Conservation (phyloP, 495 filamentous ascomycete genomes). For the Margaritispora aquatica region DNA sequence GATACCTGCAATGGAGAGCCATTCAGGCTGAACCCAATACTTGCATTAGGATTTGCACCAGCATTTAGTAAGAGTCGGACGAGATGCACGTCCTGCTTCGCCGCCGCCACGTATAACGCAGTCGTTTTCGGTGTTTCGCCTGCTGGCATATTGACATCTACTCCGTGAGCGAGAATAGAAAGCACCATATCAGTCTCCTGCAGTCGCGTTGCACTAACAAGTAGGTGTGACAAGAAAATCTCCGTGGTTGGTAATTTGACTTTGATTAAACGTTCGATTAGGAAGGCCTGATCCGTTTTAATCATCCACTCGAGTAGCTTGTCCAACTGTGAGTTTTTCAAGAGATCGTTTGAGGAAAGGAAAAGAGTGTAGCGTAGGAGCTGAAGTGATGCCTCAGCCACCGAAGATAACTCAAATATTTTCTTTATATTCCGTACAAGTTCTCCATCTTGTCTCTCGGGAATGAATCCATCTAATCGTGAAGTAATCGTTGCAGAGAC, state of each 20-base stretch:
- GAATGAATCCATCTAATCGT: slow-evolving; percentile 1
- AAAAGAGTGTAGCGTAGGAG: slow-evolving; percentile 10
- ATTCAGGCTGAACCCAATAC: neutral
- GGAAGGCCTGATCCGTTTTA: slow-evolving; percentile 5
- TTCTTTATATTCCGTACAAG: slow-evolving; percentile 1
- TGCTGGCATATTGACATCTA: slow-evolving; percentile 6
- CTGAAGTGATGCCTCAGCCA: slow-evolving; percentile 1
- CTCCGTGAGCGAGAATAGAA: slow-evolving; percentile 1
- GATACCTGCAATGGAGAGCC: slow-evolving; percentile 8
- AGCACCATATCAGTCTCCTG: neutral
- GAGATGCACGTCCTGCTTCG: slow-evolving; percentile 1
- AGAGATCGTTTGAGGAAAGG: slow-evolving; percentile 9
- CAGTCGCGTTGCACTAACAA: slow-evolving; percentile 2
- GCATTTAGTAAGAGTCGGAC: slow-evolving; percentile 11
- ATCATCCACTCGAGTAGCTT: slow-evolving; percentile 5
- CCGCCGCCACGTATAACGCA: neutral
- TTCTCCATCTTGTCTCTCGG: slow-evolving; percentile 6
- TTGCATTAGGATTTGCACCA: slow-evolving; percentile 7
- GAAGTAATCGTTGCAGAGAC: slow-evolving; percentile 5
- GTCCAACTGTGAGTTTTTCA: slow-evolving; percentile 1
- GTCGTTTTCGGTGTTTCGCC: neutral
- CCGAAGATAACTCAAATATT: slow-evolving; percentile 6
- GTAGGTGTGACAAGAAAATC: slow-evolving; percentile 7
- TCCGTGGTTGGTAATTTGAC: slow-evolving; percentile 7
- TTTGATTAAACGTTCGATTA: slow-evolving; percentile 5